Evolutionary conservation across 495 filamentous ascomycete species (phyloP).

Genomic region (Clohesyomyces aquaticus): DNA sequence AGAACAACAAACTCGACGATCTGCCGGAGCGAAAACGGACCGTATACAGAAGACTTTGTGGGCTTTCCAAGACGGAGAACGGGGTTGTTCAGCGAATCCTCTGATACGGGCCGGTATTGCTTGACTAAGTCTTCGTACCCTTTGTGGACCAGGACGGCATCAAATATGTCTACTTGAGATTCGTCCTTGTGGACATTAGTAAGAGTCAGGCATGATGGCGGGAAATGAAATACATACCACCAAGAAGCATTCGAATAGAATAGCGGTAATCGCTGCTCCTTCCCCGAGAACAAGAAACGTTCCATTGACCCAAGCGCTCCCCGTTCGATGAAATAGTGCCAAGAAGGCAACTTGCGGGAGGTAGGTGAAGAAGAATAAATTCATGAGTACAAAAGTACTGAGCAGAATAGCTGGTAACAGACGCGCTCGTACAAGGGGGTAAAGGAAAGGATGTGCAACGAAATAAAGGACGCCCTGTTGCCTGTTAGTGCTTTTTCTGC

Average conservation of each 20-base stretch:
- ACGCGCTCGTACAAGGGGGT: conserved; percentile 62
- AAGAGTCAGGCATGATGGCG: neutral
- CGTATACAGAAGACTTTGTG: conserved; percentile 60
- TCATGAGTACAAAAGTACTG: conserved; percentile 61
- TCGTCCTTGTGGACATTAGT: conserved; percentile 52
- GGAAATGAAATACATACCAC: conserved; percentile 50
- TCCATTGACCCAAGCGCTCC: conserved; percentile 64
- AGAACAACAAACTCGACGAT: conserved; percentile 52
- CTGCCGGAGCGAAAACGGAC: conserved; percentile 60
- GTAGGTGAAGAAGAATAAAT: conserved; percentile 66
- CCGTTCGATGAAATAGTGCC: conserved; percentile 61
- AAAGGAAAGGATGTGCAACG: conserved; percentile 63
- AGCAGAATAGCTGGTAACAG: conserved; percentile 63
- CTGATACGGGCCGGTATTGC: conserved; percentile 58
- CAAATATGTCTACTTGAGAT: conserved; percentile 70
- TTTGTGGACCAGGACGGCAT: conserved; percentile 64
- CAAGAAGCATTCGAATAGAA: conserved; percentile 70
- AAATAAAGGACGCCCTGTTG: conserved; percentile 65
- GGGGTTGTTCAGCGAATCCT: conserved; percentile 55
- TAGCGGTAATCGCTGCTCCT: conserved; percentile 62
- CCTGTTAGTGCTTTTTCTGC: conserved; percentile 2
- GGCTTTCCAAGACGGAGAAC: conserved; percentile 63
- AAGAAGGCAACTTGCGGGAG: conserved; percentile 66
- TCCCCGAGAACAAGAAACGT: conserved; percentile 69
- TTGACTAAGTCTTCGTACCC: conserved; percentile 61